Conservation (phyloP, 306 rosid species). For the Inga laurina region DNA sequence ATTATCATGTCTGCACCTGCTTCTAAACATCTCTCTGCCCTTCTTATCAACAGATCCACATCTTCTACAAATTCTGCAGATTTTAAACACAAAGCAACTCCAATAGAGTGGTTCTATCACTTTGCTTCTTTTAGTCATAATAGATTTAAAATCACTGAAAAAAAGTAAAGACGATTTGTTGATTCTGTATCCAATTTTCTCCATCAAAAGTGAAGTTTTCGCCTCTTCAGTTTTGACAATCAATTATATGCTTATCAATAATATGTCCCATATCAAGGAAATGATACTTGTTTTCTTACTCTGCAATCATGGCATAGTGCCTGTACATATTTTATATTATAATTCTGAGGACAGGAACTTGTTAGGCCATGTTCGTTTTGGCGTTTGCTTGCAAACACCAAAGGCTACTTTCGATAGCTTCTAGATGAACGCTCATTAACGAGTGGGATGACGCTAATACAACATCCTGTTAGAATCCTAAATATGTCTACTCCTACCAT, state of each 20-base stretch:
- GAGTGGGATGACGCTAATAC: not conserved
- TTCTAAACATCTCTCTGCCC: conserved; percentile 93
- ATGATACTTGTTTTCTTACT: not conserved
- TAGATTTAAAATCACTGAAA: not conserved
- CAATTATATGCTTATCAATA: not conserved
- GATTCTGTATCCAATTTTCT: not conserved
- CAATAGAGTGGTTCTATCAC: not conserved
- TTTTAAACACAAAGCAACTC: conserved; percentile 1
- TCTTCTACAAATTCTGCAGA: conserved; percentile 80
- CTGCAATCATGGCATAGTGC: not conserved
- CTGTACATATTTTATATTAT: not conserved
- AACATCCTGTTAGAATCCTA: not conserved
- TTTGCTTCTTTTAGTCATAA: not conserved
- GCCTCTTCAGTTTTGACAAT: conserved; percentile 2
- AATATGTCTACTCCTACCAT: conserved; percentile 2
- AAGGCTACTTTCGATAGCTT: not conserved
- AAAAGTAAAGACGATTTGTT: not conserved
- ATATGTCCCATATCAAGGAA: conserved; percentile 1
- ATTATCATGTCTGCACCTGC: conserved; percentile 96
- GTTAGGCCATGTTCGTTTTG: not conserved
- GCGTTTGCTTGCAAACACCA: not conserved
- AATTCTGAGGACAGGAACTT: conserved; percentile 1
- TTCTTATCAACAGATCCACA: conserved; percentile 82
- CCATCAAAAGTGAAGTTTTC: conserved; percentile 5
- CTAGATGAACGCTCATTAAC: not conserved